A percentile compares a stretch with the other conserved stretches of the same genome.
Conservation (phyloP, 768 basidiomycete species). For the Pulveroboletus ravenelii region DNA sequence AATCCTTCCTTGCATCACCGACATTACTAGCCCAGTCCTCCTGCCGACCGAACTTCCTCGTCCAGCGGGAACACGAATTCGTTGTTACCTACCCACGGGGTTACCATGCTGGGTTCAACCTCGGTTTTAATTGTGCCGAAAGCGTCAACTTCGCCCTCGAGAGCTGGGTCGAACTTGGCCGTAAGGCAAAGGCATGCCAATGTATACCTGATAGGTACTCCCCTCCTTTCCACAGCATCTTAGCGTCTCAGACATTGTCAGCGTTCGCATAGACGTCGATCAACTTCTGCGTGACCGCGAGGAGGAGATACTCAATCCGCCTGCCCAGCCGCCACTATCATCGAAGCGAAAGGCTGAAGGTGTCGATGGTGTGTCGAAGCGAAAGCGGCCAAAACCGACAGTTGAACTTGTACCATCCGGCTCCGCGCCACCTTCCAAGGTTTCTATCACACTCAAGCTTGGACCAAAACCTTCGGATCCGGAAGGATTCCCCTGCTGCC, state of each 20-base stretch:
- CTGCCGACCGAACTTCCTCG: constrained; percentile 78
- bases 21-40: constrained; percentile 72
- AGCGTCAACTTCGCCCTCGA: constrained; percentile 96
- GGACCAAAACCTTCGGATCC: constrained; percentile 55
- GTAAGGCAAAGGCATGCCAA: constrained; percentile 70
- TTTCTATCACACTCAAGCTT: constrained; percentile 62
- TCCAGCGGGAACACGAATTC: constrained; percentile 93
- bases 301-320: constrained; percentile 25
- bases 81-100: constrained; percentile 93
- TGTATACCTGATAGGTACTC: constrained; percentile 70
- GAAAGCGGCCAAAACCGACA: constrained; percentile 24
- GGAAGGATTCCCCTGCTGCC: constrained; percentile 60
- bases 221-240: background rate
- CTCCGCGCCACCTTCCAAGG: constrained; percentile 28
- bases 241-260: constrained; percentile 29
- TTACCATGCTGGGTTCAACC: constrained; percentile 95
- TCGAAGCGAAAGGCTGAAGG: constrained; percentile 39
- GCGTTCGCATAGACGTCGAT: constrained; percentile 92
- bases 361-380: constrained; percentile 25
- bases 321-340: constrained; percentile 6
- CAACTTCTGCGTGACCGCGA: constrained; percentile 69
- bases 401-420: constrained; percentile 6
- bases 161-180: constrained; percentile 87
- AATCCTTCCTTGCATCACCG: constrained; percentile 91
- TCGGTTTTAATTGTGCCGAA: constrained; percentile 95